These are phyloP conservation scores for Dillenia suffruticosa DNA, from an alignment of 164 flowering plant genomes.

Conservation along the genomic window DNA sequence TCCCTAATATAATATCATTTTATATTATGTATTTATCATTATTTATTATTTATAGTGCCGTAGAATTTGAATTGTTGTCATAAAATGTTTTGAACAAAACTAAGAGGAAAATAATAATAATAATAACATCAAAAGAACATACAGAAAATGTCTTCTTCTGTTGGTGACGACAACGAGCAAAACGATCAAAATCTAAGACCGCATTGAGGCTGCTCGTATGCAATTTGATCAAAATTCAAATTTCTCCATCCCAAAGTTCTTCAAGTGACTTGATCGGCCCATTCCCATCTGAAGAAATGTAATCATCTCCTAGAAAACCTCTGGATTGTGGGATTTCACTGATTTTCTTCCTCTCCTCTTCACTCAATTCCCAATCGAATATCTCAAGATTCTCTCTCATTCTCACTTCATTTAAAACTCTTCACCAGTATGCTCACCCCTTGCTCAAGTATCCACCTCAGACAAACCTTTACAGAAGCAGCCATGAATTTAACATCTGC, in stretches of 20 bases:
- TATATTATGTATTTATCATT: too few species aligned
- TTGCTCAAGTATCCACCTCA: slow-evolving; percentile 18
- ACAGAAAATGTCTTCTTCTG: too few species aligned
- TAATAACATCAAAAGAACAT: too few species aligned
- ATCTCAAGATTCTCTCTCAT: slow-evolving; percentile 17
- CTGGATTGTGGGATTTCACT: slow-evolving; percentile 9
- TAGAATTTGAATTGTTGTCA: too few species aligned
- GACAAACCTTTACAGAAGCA: slow-evolving; percentile 2
- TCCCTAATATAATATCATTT: too few species aligned
- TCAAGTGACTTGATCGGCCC: slow-evolving; percentile 17
- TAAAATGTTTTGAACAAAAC: too few species aligned
- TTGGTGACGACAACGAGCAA: too few species aligned
- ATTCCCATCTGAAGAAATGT: slow-evolving; percentile 3
- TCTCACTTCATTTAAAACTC: slow-evolving; percentile 10
- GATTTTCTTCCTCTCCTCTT: slow-evolving; percentile 13
- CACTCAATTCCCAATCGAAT: slow-evolving; percentile 12
- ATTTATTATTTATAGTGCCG: too few species aligned
- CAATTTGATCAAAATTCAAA: background rate
- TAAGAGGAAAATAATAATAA: too few species aligned
- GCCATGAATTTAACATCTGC: too few species aligned
- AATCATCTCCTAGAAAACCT: slow-evolving; percentile 4
- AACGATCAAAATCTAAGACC: too few species aligned
- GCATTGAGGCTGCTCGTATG: too few species aligned
- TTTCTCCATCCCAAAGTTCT: slow-evolving; percentile 17
- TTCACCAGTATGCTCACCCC: slow-evolving; percentile 10